phyloP scores from a whole-genome alignment of 176 grass and related monocot species.

The Juncus effusus region DNA sequence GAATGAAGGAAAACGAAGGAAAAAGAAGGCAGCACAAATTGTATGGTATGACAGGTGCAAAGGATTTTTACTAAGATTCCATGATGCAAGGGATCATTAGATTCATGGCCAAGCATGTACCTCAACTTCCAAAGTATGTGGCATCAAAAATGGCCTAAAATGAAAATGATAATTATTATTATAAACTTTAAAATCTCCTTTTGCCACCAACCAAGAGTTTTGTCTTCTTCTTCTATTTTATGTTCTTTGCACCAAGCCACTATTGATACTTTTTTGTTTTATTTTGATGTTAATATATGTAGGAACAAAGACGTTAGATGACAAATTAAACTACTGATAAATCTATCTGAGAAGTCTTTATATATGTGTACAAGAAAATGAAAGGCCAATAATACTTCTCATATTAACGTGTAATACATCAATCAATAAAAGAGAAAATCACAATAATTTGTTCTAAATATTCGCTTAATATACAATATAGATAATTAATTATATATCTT shows the following conservation, averaged over 20 bases:
- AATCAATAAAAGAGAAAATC: too few relatives aligned
- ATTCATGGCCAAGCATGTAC: constrained; percentile 39
- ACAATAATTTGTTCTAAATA: too few relatives aligned
- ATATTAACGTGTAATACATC: too few relatives aligned
- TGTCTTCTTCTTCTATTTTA: neutral
- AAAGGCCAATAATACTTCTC: too few relatives aligned
- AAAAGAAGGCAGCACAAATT: constrained; percentile 4
- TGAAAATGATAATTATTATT: neutral
- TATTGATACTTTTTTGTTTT: constrained; percentile 2
- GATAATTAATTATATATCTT: too few relatives aligned
- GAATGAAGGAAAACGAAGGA: constrained; percentile 6
- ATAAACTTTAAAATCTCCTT: constrained; percentile 6
- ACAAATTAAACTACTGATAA: too few relatives aligned
- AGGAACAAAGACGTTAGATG: too few relatives aligned
- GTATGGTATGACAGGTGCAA: constrained; percentile 1
- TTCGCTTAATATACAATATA: too few relatives aligned
- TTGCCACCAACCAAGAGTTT: constrained; percentile 16
- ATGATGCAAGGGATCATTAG: constrained; percentile 65
- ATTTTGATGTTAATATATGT: neutral
- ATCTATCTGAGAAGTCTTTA: too few relatives aligned
- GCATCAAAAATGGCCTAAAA: constrained; percentile 8
- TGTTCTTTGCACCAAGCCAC: constrained; percentile 1
- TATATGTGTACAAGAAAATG: too few relatives aligned
- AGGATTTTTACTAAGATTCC: constrained; percentile 43
- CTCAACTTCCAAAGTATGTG: neutral